These are phyloP conservation scores for Mrakia gelida DNA, from an alignment of 768 basidiomycete genomes.

Conservation along the genomic window DNA sequence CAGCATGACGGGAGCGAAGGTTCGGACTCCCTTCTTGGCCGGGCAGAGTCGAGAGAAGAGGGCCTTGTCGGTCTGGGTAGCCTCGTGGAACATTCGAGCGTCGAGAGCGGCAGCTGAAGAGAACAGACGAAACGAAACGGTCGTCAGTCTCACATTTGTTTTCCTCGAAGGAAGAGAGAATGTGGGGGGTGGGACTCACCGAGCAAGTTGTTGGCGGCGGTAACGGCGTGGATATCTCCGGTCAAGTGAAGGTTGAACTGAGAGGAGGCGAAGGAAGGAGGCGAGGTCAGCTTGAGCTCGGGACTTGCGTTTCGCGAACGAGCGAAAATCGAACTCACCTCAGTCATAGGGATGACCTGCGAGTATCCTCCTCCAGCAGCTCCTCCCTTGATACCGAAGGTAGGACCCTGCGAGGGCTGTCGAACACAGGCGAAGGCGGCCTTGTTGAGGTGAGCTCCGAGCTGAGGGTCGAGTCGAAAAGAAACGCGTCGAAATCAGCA, in stretches of 20 bases:
- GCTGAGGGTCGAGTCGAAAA: conserved; percentile 32
- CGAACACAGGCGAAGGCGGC: conserved; percentile 94
- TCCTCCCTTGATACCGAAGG: conserved; percentile 98
- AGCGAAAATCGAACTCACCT: conserved; percentile 40
- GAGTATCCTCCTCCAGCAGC: conserved; percentile 98
- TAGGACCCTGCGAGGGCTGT: conserved; percentile 97
- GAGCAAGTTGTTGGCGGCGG: conserved; percentile 93
- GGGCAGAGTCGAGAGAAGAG: conserved; percentile 89
- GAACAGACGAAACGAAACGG: too few relatives aligned
- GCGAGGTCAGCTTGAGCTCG: conserved; percentile 50
- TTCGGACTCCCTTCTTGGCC: conserved; percentile 85
- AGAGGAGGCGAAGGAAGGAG: too few relatives aligned
- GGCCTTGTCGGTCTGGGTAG: conserved; percentile 90
- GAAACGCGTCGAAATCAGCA: not conserved
- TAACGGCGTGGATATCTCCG: conserved; percentile 96
- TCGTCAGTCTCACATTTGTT: too few relatives aligned
- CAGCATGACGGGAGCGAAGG: conserved; percentile 93
- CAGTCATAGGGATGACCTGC: conserved; percentile 99
- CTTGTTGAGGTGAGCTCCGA: conserved; percentile 88
- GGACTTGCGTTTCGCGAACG: too few relatives aligned
- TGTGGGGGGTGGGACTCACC: conserved; percentile 43
- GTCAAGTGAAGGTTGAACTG: conserved; percentile 91
- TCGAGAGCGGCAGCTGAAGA: conserved; percentile 73
- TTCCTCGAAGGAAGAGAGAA: too few relatives aligned
- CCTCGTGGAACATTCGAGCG: conserved; percentile 96